Base-by-base conservation (phyloP, 352 stramenopile genomes). In the Phytophthora citrophthora region DNA sequence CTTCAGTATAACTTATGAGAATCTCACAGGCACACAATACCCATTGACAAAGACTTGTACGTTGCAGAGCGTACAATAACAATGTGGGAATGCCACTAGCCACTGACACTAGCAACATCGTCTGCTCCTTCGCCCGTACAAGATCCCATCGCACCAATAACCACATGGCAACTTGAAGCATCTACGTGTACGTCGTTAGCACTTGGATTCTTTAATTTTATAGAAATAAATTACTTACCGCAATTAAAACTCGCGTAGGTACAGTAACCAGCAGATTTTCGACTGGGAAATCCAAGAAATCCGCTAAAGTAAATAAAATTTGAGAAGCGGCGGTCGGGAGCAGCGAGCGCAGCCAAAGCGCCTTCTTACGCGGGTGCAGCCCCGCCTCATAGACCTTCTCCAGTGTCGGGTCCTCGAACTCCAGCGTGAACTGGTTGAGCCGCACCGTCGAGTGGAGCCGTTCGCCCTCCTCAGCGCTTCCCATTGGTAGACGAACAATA, bases 301-400 rank as follows among this genome's bases (percentile, higher is more conserved):
- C 80, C 86, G 80, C 74, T 9, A 91, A 61, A 0, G 82, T 82
- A 57, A 94, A 94, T 50, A 94, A 72, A 59, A 94, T 54, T 66
- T 94, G 86, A 32, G 78, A 88, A 26, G 72, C 76, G 0, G 86
- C 83, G 13, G 86, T 83, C 0, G 86, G 86, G 32, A 92, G 66
- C n/a, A 94, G 70, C 63, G 81, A 91, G 54, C 86, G 82, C 64
- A 94, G 62, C 86, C 86, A 94, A 7, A 94, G 76, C 64, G 77
- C 82, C 68, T 93, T 94, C 77, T 94, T 93, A 56, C 86, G 86
- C 20, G 63, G 76, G 61, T 94, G 82, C 8, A 79, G 74, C 50
- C 68, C 76, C 23, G 86, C 82, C 45, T 88, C 70, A 61, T 93
- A 94, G 41, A 74, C 71, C 12, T 56, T 54, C 54, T 94, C 86